These are phyloP conservation scores for Piper betle DNA, from an alignment of 164 flowering plant genomes.

Conservation along the genomic window DNA sequence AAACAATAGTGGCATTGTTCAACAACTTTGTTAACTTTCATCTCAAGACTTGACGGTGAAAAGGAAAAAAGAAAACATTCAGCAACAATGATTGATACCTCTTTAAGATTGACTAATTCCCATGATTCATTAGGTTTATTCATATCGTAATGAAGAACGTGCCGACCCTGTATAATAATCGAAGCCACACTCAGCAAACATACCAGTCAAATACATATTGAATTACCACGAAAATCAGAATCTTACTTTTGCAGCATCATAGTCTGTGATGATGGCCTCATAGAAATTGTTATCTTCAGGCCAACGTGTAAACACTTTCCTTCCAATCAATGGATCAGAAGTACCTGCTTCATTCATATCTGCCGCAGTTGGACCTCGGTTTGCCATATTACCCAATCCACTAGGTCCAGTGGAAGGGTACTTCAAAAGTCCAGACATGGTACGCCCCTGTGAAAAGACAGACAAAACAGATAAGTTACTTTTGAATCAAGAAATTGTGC, in stretches of 20 bases:
- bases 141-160: constrained; percentile 43
- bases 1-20: neutral
- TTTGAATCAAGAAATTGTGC: neutral
- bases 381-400: constrained; percentile 47
- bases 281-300: constrained; percentile 90
- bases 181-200: neutral
- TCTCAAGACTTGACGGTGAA: neutral
- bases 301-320: constrained; percentile 85
- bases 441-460: neutral
- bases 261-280: constrained; percentile 77
- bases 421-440: neutral
- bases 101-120: constrained; percentile 51
- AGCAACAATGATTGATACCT: constrained; percentile 16
- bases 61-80: neutral
- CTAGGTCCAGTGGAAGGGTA: constrained; percentile 9
- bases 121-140: constrained; percentile 30
- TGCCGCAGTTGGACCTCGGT: constrained; percentile 36
- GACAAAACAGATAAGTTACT: neutral
- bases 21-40: neutral
- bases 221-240: neutral
- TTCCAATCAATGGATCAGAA: constrained; percentile 51
- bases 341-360: constrained; percentile 37
- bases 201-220: neutral
- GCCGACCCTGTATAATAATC: constrained; percentile 31
- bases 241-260: constrained; percentile 49